Evolutionary conservation across 2,329 filamentous ascomycete species (phyloP).

Genomic region (Apiospora hydei): DNA sequence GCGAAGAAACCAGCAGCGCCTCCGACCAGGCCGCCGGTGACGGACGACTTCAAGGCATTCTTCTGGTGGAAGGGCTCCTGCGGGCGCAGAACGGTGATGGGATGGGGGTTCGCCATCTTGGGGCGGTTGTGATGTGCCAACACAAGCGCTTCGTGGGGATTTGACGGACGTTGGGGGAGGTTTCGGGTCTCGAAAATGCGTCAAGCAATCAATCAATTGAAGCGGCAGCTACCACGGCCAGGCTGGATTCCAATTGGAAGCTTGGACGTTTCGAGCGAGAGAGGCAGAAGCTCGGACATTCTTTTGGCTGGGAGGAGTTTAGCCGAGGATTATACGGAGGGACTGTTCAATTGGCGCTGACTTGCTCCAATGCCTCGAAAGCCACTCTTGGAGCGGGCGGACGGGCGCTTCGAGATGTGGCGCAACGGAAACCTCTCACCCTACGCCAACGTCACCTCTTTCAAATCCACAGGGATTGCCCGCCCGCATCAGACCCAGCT

Average conservation of each 20-base stretch:
- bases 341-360: not conserved
- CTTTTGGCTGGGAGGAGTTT: not conserved
- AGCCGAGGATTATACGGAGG: not conserved
- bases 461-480: constrained; percentile 11
- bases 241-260: constrained; percentile 16
- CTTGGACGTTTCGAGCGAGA: not conserved
- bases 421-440: not conserved
- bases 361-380: not conserved
- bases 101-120: constrained; percentile 44
- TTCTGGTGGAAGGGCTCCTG: constrained; percentile 70
- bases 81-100: constrained; percentile 36
- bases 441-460: constrained; percentile 18
- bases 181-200: constrained; percentile 13
- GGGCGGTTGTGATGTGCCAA: constrained; percentile 22
- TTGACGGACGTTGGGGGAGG: constrained; percentile 2
- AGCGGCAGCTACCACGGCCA: constrained; percentile 16
- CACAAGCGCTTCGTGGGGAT: constrained; percentile 8
- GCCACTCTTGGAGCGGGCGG: not conserved
- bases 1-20: constrained; percentile 73
- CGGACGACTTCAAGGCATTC: constrained; percentile 74
- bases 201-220: constrained; percentile 9
- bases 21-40: constrained; percentile 70
- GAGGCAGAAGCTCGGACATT: constrained; percentile 17
- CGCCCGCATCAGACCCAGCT: constrained; percentile 13
- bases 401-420: not conserved